Percentiles rank a stretch among this genome's conserved stretches.
phyloP scores from a whole-genome alignment of 768 basidiomycete species.

The Collybia nuda region DNA sequence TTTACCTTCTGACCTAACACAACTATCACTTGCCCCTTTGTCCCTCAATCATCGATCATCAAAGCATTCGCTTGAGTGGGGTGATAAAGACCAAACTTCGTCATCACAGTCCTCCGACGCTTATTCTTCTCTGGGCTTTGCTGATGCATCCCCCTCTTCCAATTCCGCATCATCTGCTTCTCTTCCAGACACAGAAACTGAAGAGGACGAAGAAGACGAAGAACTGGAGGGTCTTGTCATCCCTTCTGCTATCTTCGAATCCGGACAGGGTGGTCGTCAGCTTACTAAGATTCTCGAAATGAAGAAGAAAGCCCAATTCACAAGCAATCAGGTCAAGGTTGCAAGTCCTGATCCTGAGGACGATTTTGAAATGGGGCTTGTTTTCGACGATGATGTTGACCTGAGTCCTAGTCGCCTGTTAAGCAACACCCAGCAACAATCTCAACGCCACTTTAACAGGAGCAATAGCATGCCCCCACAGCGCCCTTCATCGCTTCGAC shows the following conservation, averaged over 20 bases:
- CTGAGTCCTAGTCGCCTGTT: constrained; percentile 77
- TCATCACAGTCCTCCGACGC: constrained; percentile 89
- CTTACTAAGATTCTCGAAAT: constrained; percentile 51
- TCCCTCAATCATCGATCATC: constrained; percentile 77
- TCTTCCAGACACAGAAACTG: constrained; percentile 71
- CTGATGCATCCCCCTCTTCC: constrained; percentile 69
- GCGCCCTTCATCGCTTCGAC: constrained; percentile 50
- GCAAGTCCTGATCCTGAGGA: constrained; percentile 72
- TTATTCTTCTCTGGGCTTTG: constrained; percentile 77
- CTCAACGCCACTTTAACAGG: constrained; percentile 44
- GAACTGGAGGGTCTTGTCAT: constrained; percentile 82
- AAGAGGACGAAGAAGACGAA: constrained; percentile 68
- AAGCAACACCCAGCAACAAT: constrained; percentile 45
- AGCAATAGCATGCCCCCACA: constrained; percentile 62
- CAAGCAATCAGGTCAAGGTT: constrained; percentile 40
- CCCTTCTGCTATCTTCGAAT: constrained; percentile 74
- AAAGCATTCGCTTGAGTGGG: constrained; percentile 84
- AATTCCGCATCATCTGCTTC: constrained; percentile 68
- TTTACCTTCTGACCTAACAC: constrained; percentile 77
- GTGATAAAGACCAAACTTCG: constrained; percentile 78
- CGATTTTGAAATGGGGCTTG: constrained; percentile 82
- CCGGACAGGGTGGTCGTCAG: constrained; percentile 55
- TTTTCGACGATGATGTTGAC: constrained; percentile 81
- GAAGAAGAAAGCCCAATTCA: constrained; percentile 52
- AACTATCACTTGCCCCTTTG: constrained; percentile 77